Evolutionary conservation across 1,284 basidiomycete genomes (phyloP).

Genomic region (Macrocystidia cucumis): DNA sequence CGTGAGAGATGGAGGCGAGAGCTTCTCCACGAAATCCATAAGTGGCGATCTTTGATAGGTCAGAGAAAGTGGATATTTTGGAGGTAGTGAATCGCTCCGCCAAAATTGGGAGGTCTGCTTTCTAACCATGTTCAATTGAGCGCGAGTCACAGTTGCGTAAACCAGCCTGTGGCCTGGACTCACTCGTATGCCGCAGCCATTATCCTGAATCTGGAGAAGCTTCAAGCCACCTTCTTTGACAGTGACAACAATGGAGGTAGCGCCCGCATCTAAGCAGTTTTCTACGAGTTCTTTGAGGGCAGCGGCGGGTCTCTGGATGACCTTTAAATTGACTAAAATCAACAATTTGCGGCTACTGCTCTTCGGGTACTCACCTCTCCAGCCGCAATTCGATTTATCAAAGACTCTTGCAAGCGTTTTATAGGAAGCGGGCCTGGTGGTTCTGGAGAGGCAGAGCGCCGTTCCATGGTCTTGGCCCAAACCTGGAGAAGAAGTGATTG

Average conservation of each 20-base stretch:
- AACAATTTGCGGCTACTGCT: constrained; percentile 2
- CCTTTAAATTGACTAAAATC: constrained; percentile 38
- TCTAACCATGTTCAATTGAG: constrained; percentile 22
- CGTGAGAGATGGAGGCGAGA: constrained; percentile 93
- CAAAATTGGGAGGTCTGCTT: constrained; percentile 80
- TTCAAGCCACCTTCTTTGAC: constrained; percentile 97
- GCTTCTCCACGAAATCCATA: constrained; percentile 99
- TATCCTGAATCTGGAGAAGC: constrained; percentile 93
- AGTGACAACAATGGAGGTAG: constrained; percentile 82
- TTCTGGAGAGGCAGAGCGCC: constrained; percentile 11
- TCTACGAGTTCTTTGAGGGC: constrained; percentile 97
- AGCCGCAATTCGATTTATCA: constrained; percentile 79
- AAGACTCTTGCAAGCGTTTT: constrained; percentile 60
- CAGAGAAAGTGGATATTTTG: constrained; percentile 84
- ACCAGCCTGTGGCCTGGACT: constrained; percentile 17
- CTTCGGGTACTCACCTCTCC: constrained; percentile 60
- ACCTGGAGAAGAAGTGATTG: constrained; percentile 2
- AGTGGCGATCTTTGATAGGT: constrained; percentile 80
- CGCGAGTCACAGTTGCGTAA: not conserved
- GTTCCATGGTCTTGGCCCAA: not conserved
- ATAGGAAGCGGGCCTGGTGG: constrained; percentile 44
- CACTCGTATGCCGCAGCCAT: constrained; percentile 90
- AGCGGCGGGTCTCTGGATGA: constrained; percentile 94
- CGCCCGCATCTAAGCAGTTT: constrained; percentile 90
- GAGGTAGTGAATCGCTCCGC: constrained; percentile 97